A percentile compares a stretch with the other conserved stretches of the same genome.
These are phyloP conservation scores for Phytophthora megakarya DNA, from an alignment of 352 stramenopile genomes.

Conservation along the genomic window DNA sequence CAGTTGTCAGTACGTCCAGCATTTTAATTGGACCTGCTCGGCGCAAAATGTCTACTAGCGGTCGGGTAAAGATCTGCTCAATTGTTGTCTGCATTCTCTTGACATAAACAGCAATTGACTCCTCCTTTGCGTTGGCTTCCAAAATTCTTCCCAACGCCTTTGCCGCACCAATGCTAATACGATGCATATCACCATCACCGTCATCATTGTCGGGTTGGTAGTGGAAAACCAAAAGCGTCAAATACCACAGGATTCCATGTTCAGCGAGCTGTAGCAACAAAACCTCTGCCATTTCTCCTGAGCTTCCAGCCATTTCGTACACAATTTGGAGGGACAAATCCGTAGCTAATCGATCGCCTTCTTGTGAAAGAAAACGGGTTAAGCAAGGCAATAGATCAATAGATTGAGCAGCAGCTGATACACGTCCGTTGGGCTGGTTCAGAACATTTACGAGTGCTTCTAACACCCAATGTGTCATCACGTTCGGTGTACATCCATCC, in stretches of 20 bases:
- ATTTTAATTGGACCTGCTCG: conserved; percentile 67
- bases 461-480: conserved; percentile 79
- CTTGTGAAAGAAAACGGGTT: conserved; percentile 73
- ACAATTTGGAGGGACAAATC: conserved; percentile 84
- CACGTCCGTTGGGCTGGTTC: conserved; percentile 81
- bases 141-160: conserved; percentile 78
- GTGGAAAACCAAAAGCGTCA: conserved; percentile 80
- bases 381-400: conserved; percentile 83
- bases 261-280: conserved; percentile 80
- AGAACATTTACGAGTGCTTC: conserved; percentile 84
- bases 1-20: conserved; percentile 68
- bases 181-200: conserved; percentile 49
- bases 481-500: conserved; percentile 64
- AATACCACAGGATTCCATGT: conserved; percentile 84
- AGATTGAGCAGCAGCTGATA: conserved; percentile 80
- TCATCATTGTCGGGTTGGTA: conserved; percentile 48
- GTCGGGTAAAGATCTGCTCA: conserved; percentile 79
- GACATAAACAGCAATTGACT: conserved; percentile 77
- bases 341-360: conserved; percentile 69
- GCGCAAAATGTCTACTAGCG: conserved; percentile 76
- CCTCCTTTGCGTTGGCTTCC: conserved; percentile 66
- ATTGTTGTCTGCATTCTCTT: conserved; percentile 86
- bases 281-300: conserved; percentile 82
- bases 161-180: conserved; percentile 71
- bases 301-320: conserved; percentile 80